These are phyloP conservation scores for Coemansia guatemalensis DNA, from an alignment of 192 early-diverging fungal genomes.

Conservation along the genomic window DNA sequence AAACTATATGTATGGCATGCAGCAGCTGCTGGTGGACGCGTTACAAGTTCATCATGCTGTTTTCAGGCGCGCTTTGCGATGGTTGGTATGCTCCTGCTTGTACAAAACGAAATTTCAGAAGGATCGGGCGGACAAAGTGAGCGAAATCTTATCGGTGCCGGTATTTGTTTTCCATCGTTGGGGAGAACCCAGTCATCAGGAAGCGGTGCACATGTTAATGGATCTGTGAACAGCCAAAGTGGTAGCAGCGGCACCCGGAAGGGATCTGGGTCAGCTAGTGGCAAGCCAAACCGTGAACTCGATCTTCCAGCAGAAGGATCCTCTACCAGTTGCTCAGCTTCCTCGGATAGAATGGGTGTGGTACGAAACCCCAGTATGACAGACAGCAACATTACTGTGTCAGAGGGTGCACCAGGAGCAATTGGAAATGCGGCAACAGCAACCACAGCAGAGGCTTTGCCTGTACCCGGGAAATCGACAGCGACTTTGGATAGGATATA, in stretches of 20 bases:
- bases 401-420: no score
- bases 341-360: no score
- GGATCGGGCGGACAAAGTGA: neutral
- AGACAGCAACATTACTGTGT: no score
- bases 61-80: slow-evolving; percentile 22
- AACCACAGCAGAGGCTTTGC: neutral
- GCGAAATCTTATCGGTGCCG: neutral
- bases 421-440: neutral
- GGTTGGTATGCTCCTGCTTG: neutral
- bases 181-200: no score
- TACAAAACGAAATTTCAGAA: neutral
- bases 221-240: neutral
- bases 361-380: neutral
- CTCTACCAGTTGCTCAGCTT: no score
- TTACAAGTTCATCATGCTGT: neutral
- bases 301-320: no score
- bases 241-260: neutral
- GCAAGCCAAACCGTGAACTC: no score
- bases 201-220: neutral
- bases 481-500: slow-evolving; percentile 7
- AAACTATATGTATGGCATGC: slow-evolving; percentile 28
- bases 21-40: neutral
- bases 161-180: neutral
- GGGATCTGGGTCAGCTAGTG: no score
- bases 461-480: neutral